Evolutionary conservation across 163 green algal genomes (phyloP), one percentile per base, ranked within the genome.

Genomic region (Trebouxiophyceae sp.): DNA sequence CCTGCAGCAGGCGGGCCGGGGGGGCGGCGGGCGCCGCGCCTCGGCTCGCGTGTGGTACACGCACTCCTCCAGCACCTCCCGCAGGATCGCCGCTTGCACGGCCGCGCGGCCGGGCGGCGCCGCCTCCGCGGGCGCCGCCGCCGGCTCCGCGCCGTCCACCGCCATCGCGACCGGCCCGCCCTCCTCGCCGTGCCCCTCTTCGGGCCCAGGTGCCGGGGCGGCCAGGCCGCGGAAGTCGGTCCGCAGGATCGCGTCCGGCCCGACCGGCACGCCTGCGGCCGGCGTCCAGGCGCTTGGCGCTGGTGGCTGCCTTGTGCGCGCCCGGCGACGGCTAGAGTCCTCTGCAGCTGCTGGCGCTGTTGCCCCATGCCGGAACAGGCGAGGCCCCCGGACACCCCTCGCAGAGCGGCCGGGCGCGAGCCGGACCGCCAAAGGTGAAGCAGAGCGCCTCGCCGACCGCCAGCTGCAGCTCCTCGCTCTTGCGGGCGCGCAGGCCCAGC

Each of bases 391-490:
- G n/a, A n/a, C n/a, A n/a, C n/a, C n/a, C n/a, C n/a, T n/a, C n/a
- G n/a, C n/a, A n/a, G n/a, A n/a, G n/a, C n/a, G n/a, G n/a, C n/a
- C n/a, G n/a, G n/a, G n/a, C n/a, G n/a, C n/a, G n/a, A n/a, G 19
- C 12, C 64, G 4, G 33, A 83, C 76, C 76, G 70, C 79, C 85
- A 77, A 90, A 91, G 24, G 70, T 76, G 26, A 88, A 87, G 29
- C 79, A 77, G 1, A 96, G 72, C 5, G 87, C 82, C 60, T 96
- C 89, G 2, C 89, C 89, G 0, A 81, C 80, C 57, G 82, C 74
- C 60, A 92, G 90, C 54, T 86, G 75, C 24, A 91, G 50, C n/a
- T 84, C 80, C 65, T 92, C 84, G 1, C 68, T 70, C 62, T 94
- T 93, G 71, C 62, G 80, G 69, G 19, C 57, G 4, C 65, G 45